Evolutionary conservation across 1,284 basidiomycete genomes (phyloP).

Genomic region (Lentinula novae-zelandiae): DNA sequence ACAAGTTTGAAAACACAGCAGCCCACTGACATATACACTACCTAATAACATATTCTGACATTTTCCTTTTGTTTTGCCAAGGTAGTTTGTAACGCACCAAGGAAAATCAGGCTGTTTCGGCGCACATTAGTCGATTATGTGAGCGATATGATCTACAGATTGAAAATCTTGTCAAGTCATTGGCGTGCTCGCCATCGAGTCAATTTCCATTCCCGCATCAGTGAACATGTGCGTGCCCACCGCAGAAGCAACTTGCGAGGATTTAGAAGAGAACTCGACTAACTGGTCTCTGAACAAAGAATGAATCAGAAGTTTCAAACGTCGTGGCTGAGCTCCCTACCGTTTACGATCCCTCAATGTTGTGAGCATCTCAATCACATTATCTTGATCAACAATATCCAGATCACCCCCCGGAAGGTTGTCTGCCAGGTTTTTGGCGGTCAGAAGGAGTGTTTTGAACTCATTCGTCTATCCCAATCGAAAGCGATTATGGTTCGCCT

Average conservation of each 20-base stretch:
- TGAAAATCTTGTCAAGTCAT: slow-evolving; percentile 8
- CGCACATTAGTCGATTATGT: no score
- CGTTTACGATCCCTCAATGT: slow-evolving; percentile 53
- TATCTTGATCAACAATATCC: slow-evolving; percentile 57
- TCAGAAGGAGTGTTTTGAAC: slow-evolving; percentile 50
- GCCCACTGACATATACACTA: no score
- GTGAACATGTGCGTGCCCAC: slow-evolving; percentile 15
- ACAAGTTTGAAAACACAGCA: no score
- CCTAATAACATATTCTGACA: no score
- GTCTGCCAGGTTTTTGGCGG: slow-evolving; percentile 54
- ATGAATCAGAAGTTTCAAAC: background rate
- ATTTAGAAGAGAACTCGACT: slow-evolving; percentile 31
- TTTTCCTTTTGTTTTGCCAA: no score
- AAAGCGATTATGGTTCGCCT: background rate
- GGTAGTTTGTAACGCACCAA: no score
- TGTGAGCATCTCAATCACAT: slow-evolving; percentile 61
- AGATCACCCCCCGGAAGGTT: slow-evolving; percentile 65
- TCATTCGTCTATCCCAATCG: slow-evolving; percentile 51
- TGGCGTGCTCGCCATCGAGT: slow-evolving; percentile 53
- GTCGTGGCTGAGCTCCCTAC: slow-evolving; percentile 29
- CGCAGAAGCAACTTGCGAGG: slow-evolving; percentile 18
- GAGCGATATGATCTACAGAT: no score
- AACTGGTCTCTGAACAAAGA: slow-evolving; percentile 29
- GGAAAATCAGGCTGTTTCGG: no score
- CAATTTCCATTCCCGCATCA: slow-evolving; percentile 41